Conservation (phyloP, 2,329 filamentous ascomycete genomes). For the Phaeosphaeria sp. region DNA sequence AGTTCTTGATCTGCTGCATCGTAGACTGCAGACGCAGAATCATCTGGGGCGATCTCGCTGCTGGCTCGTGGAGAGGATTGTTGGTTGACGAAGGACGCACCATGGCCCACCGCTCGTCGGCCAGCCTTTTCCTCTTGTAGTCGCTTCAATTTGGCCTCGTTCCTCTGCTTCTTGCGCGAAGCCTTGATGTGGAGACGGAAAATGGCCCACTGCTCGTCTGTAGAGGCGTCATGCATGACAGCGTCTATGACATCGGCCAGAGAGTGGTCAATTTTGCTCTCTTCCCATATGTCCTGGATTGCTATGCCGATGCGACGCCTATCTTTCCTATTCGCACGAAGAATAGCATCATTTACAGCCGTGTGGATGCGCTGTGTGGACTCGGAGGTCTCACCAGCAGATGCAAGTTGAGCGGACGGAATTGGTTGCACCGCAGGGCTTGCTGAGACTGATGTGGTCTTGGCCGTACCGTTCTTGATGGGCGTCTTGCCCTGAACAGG, state of each 20-base stretch:
- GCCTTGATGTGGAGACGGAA: slow-evolving; percentile 54
- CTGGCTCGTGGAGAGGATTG: slow-evolving; percentile 31
- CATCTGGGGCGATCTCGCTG: slow-evolving; percentile 32
- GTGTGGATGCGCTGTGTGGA: slow-evolving; percentile 38
- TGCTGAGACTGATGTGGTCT: slow-evolving; percentile 20
- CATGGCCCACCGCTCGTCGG: slow-evolving; percentile 44
- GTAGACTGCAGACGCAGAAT: slow-evolving; percentile 27
- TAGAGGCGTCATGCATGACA: slow-evolving; percentile 51
- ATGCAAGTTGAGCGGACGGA: slow-evolving; percentile 15
- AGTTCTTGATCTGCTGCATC: slow-evolving; percentile 24
- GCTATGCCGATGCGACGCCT: slow-evolving; percentile 42
- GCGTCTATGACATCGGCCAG: slow-evolving; percentile 51
- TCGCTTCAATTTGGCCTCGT: slow-evolving; percentile 29
- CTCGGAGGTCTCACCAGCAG: slow-evolving; percentile 1
- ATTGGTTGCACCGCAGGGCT: slow-evolving; percentile 25
- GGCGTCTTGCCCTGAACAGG: slow-evolving; percentile 35
- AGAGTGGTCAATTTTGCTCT: slow-evolving; percentile 46
- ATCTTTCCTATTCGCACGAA: slow-evolving; percentile 46
- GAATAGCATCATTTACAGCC: slow-evolving; percentile 52
- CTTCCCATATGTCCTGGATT: slow-evolving; percentile 51
- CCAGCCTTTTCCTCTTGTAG: slow-evolving; percentile 21
- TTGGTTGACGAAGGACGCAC: slow-evolving; percentile 18
- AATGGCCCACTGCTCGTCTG: slow-evolving; percentile 44
- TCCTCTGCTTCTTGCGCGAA: slow-evolving; percentile 42
- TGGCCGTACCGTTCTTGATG: slow-evolving; percentile 31